These are phyloP conservation scores for Gynandropsis gynandra DNA, from an alignment of 345 rosid species.

Conservation along the genomic window DNA sequence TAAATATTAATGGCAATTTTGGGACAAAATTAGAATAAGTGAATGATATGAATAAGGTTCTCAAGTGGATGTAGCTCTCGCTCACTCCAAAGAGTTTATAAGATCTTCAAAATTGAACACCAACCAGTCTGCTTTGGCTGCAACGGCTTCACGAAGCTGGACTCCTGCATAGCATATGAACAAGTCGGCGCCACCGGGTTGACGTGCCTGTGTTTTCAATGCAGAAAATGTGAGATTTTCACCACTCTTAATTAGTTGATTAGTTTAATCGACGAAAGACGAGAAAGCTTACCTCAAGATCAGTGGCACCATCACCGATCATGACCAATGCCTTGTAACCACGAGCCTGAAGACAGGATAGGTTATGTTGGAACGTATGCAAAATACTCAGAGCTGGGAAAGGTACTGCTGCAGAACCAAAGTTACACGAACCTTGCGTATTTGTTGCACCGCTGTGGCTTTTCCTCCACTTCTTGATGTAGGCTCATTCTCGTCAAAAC, in stretches of 20 bases:
- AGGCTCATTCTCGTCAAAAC: constrained; percentile 80
- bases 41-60: constrained; percentile 17
- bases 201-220: constrained; percentile 45
- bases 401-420: constrained; percentile 7
- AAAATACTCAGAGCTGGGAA: constrained; percentile 14
- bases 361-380: constrained; percentile 13
- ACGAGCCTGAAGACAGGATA: constrained; percentile 39
- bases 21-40: too few relatives aligned
- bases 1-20: constrained; percentile 13
- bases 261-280: too few relatives aligned
- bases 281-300: constrained; percentile 61
- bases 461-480: constrained; percentile 98
- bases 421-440: constrained; percentile 49
- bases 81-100: constrained; percentile 43
- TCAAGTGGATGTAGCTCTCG: constrained; percentile 3
- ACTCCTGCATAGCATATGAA: constrained; percentile 87
- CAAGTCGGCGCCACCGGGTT: constrained; percentile 86
- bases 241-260: too few relatives aligned
- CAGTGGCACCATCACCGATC: constrained; percentile 99
- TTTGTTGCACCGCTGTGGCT: constrained; percentile 81
- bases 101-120: constrained; percentile 53
- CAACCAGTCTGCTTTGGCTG: constrained; percentile 89
- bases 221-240: too few relatives aligned
- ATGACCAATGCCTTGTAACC: constrained; percentile 70
- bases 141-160: constrained; percentile 76